phyloP scores from a whole-genome alignment of 768 basidiomycete species.

The Hypsizygus marmoreus region DNA sequence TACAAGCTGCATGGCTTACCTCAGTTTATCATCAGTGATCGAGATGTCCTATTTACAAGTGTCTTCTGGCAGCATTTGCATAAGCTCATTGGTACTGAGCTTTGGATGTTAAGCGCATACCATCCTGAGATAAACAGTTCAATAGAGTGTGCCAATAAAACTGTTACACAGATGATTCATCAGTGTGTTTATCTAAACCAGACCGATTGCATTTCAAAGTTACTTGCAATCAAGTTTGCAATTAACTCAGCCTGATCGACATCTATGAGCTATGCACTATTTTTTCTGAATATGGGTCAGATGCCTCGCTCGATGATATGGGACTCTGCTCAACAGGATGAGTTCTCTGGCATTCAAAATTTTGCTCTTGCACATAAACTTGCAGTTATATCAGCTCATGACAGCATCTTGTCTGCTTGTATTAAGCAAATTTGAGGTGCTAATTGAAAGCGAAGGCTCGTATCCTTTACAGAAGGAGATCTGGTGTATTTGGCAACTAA shows the following conservation, averaged over 20 bases:
- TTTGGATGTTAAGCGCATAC: conserved; percentile 16
- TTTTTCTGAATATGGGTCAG: neutral
- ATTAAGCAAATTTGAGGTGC: conserved; percentile 6
- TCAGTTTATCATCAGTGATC: conserved; percentile 26
- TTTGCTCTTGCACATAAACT: conserved; percentile 4
- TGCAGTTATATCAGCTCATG: conserved; percentile 10
- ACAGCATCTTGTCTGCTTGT: conserved; percentile 6
- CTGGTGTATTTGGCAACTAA: conserved; percentile 7
- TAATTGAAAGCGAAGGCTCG: conserved; percentile 1
- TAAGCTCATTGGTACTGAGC: neutral
- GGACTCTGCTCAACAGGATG: neutral
- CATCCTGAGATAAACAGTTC: no score
- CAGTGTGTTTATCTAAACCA: conserved; percentile 7
- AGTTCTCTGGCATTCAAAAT: conserved; percentile 4
- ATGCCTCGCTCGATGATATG: conserved; percentile 10
- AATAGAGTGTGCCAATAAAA: neutral
- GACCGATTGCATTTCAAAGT: conserved; percentile 17
- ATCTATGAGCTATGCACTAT: neutral
- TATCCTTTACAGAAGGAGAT: conserved; percentile 6
- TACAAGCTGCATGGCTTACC: conserved; percentile 20
- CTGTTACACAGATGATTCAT: conserved; percentile 10
- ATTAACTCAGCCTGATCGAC: neutral
- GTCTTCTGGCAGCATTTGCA: conserved; percentile 30
- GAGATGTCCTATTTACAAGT: conserved; percentile 31
- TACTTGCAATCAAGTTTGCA: no score